Evolutionary conservation across 768 basidiomycete genomes (phyloP), one percentile per base, ranked within the genome.

Genomic region (Polyporus arcularius): DNA sequence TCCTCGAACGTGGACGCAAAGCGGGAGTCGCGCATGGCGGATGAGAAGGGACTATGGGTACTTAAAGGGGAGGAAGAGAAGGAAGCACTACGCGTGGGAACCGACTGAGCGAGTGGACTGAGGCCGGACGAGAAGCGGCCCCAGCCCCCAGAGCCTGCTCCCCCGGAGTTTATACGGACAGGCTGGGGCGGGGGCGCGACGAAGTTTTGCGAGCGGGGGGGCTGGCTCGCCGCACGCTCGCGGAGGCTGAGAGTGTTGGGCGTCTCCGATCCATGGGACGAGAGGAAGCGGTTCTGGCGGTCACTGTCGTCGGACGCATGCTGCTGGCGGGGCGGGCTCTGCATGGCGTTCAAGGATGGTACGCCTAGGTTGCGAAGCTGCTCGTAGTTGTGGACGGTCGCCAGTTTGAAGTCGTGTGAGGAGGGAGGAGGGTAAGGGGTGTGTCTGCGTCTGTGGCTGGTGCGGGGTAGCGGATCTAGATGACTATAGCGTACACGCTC

Each of bases 1-100:
- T 92, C 90, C 75, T 92, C 91, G 65, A 89, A 84, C 1, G 89
- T 92, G 26, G 88, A 90, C 5, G 87, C 82, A 72, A 92, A 92
- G 35, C 85, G 76, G 7, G 78, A 74, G 55, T 87, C 88, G 43
- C 87, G 85, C 83, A 90, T 85, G 41, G 82, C 78, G 30, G 86
- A 84, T 21, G 81, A 75, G 70, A 90, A 88, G 49, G 82, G 80
- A 62, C 76, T 69, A 65, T 84, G 84, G 40, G 79, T 74, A 57
- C 66, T 65, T 28, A 64, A 61, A 42, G 80, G 75, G 42, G 68
- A 65, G 11, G 81, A 69, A 28, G 87, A 87, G 72, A 88, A 89
- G 46, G 88, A 90, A 41, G 87, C 84, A 65, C 82, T 86, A 55
- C 88, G 80, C 63, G 85, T 83, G 60, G 87, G 85, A 65, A 86